These are phyloP conservation scores for Hamiltosporidium tvaerminnensis DNA, from an alignment of 371 early-diverging fungal genomes.

Conservation along the genomic window DNA sequence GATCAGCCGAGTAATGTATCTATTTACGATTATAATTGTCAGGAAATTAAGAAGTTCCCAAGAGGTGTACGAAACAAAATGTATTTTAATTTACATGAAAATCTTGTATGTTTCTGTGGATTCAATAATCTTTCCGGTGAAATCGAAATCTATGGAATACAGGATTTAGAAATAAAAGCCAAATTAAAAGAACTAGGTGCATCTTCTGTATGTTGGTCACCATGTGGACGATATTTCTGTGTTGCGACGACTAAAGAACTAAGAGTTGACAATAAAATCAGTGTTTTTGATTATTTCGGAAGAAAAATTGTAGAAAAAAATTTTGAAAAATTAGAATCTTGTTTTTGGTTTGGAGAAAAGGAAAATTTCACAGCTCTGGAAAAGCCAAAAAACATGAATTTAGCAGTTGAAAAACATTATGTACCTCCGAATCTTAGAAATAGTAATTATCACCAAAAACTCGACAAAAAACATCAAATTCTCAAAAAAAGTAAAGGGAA, in stretches of 20 bases:
- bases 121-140: constrained; percentile 52
- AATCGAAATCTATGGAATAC: constrained; percentile 35
- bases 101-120: constrained; percentile 42
- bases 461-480: constrained; percentile 1
- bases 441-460: too few species aligned
- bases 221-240: constrained; percentile 43
- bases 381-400: constrained; percentile 14
- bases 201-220: constrained; percentile 45
- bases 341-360: constrained; percentile 25
- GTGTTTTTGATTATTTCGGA: constrained; percentile 52
- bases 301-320: constrained; percentile 26
- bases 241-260: constrained; percentile 47
- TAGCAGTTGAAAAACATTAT: constrained; percentile 14
- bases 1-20: constrained; percentile 41
- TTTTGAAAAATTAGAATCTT: constrained; percentile 25
- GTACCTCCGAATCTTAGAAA: constrained; percentile 33
- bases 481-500: not conserved
- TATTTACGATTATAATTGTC: constrained; percentile 20
- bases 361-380: constrained; percentile 17
- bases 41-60: constrained; percentile 27
- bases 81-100: constrained; percentile 38
- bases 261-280: constrained; percentile 48
- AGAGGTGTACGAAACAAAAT: constrained; percentile 43
- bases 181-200: constrained; percentile 46
- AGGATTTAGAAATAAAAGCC: constrained; percentile 10